Percentiles rank a stretch among this genome's conserved stretches.
Evolutionary conservation across 345 rosid genomes (phyloP).

Genomic region (Ceriops decandra): DNA sequence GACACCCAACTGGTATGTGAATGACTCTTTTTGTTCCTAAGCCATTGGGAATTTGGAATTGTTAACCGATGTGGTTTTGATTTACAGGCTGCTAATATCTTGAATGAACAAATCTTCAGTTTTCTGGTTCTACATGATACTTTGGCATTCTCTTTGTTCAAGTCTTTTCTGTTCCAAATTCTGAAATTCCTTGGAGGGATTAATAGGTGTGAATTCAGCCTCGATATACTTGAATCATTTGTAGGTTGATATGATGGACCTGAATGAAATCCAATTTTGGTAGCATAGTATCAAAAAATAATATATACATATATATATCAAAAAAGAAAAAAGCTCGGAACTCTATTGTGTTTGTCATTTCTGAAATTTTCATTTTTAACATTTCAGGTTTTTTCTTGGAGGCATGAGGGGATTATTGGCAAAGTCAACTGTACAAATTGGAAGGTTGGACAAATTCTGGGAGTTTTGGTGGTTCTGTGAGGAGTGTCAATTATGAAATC

Average conservation of each 20-base stretch:
- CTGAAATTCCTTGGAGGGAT: constrained; percentile 14
- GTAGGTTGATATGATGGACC: no score
- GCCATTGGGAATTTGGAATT: not conserved
- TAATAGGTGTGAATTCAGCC: constrained; percentile 20
- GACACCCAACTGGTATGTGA: constrained; percentile 21
- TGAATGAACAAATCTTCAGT: constrained; percentile 1
- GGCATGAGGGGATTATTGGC: constrained; percentile 11
- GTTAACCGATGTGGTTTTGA: not conserved
- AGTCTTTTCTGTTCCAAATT: constrained; percentile 13
- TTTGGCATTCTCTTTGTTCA: constrained; percentile 8
- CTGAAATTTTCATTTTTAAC: not conserved
- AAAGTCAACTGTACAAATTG: constrained; percentile 31
- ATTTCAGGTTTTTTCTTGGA: constrained; percentile 24
- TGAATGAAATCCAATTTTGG: not conserved
- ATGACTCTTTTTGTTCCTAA: not conserved
- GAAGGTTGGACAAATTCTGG: constrained; percentile 30
- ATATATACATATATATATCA: no score
- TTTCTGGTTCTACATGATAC: not conserved
- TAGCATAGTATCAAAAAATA: no score
- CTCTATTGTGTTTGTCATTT: not conserved
- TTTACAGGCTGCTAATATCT: constrained; percentile 7
- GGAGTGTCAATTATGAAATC: constrained; percentile 2
- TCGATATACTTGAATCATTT: no score
- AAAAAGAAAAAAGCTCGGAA: not conserved
- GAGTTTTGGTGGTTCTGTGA: not conserved